These are phyloP conservation scores for Berberis thunbergii DNA, from an alignment of 164 flowering plant species.

Conservation along the genomic window DNA sequence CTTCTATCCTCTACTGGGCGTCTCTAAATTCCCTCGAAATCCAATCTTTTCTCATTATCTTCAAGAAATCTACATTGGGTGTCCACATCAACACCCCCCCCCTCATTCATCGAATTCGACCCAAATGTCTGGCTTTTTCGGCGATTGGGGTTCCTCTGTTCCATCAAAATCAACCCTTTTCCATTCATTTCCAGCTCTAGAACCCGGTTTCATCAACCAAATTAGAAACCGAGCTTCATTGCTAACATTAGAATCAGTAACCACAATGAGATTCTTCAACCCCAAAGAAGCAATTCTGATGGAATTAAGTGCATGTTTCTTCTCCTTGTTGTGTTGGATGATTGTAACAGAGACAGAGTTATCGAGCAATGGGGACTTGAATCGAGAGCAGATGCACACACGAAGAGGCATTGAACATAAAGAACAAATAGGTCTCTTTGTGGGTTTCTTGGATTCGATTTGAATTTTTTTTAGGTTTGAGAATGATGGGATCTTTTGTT, in stretches of 20 bases:
- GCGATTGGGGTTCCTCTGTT: too few relatives aligned
- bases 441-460: constrained; percentile 24
- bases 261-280: constrained; percentile 43
- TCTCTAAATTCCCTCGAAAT: neutral
- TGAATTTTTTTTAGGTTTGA: too few relatives aligned
- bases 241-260: constrained; percentile 47
- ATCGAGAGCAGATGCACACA: constrained; percentile 50
- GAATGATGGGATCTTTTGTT: constrained; percentile 21
- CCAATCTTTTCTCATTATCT: constrained; percentile 3
- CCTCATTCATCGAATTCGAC: neutral
- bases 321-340: constrained; percentile 67
- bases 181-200: neutral
- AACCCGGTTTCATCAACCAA: constrained; percentile 15
- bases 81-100: neutral
- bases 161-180: too few relatives aligned
- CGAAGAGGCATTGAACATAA: constrained; percentile 54
- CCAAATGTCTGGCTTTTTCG: neutral
- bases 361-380: constrained; percentile 32
- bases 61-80: neutral
- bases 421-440: constrained; percentile 54
- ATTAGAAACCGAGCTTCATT: constrained; percentile 40
- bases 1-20: neutral
- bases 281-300: constrained; percentile 63
- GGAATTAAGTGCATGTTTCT: constrained; percentile 66
- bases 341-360: constrained; percentile 55